Base-by-base conservation (phyloP, 78 protist species). In the Goniomonas avonlea region DNA sequence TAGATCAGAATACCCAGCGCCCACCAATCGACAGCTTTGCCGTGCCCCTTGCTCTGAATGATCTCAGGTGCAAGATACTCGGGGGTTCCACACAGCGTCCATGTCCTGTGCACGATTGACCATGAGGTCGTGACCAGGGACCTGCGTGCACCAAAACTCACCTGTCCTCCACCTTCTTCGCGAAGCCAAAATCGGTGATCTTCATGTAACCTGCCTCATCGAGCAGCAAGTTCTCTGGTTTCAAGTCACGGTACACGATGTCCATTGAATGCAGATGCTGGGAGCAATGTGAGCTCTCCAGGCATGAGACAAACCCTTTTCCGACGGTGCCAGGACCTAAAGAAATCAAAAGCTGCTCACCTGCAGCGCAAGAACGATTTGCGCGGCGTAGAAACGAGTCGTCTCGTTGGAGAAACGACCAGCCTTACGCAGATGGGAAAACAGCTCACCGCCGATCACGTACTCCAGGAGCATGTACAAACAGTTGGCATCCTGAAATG, bases 1-100 rank as follows among this genome's bases (percentile, higher is more conserved):
- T 41, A 66, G 55, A 66, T 66, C 3, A 66, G 47, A 0, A 66
- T 20, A 59, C 93, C 97, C 37, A 95, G 47, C 9, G 96, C 88
- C 97, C 98, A 95, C 97, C 97, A 96, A 83, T 95, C 98, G 0
- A 95, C 96, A 0, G 92, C 95, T 61, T 95, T 93, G 29, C 94
- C 91, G 83, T 94, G 95, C 48, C 94, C 95, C 68, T 75, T 89
- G 66, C 74, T 34, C 74, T 82, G 91, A 50, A 93, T 89, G 38
- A 92, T 86, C 81, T 92, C 96, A 0, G 95, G 96, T 2, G 96
- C 94, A 18, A 94, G 79, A 25, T 90, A 82, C 65, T 94, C 98
- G 0, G 96, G 96, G 8, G 97, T 94, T 1, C 96, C 97, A 60
- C 96, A 94, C 45, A 92, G 89, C 3, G 96, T 91, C 82, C 85